Percentiles rank a stretch among this genome's conserved stretches.
Conservation (phyloP, 805 yeast genomes). For the Crinitomyces ghanaensis region DNA sequence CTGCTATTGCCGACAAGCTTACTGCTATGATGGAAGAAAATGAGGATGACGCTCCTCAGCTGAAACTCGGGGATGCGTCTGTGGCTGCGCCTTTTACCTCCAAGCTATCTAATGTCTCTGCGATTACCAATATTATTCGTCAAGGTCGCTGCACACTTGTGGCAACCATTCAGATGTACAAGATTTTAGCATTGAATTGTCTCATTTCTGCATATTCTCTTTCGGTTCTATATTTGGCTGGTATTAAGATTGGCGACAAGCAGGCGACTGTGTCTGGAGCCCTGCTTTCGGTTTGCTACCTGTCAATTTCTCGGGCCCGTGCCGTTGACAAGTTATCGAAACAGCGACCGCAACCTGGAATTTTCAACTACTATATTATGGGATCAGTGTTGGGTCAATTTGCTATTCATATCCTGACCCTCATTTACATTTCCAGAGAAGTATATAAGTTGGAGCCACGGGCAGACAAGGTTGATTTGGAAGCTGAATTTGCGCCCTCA, state of each 20-base stretch:
- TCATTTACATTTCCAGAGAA: constrained; percentile 72
- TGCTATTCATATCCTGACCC: constrained; percentile 77
- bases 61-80: constrained; percentile 96
- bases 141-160: constrained; percentile 98
- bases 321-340: constrained; percentile 81
- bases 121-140: constrained; percentile 88
- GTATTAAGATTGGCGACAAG: constrained; percentile 95
- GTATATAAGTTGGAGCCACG: constrained; percentile 87
- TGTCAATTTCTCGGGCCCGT: constrained; percentile 87
- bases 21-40: constrained; percentile 47
- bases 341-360: constrained; percentile 95
- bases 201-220: constrained; percentile 92
- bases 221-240: constrained; percentile 88
- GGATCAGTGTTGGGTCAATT: constrained; percentile 96
- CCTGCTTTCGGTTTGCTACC: constrained; percentile 83
- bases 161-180: constrained; percentile 97
- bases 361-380: constrained; percentile 91
- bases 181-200: constrained; percentile 93
- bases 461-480: constrained; percentile 80
- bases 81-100: constrained; percentile 99
- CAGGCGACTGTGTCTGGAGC: constrained; percentile 97
- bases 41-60: constrained; percentile 76
- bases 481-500: constrained; percentile 79
- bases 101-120: constrained; percentile 78
- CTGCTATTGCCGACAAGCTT: constrained; percentile 52